Conservation (phyloP, 805 yeast species). For the Metschnikowia aberdeeniae region DNA sequence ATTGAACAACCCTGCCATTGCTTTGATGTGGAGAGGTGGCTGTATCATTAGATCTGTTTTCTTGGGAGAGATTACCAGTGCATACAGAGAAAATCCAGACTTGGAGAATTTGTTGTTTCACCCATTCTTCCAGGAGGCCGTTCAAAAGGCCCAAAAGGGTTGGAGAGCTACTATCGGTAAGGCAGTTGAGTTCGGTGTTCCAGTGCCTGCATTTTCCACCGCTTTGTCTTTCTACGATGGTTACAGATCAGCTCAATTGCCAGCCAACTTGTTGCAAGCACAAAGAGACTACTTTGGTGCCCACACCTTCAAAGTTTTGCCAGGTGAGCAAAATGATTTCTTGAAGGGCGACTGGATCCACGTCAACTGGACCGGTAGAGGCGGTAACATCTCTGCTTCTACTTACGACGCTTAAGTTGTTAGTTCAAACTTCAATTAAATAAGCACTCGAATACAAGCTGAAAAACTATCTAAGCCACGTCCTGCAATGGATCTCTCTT, state of each 20-base stretch:
- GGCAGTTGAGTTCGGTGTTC: slow-evolving; percentile 84
- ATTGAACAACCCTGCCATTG: slow-evolving; percentile 96
- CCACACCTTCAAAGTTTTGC: slow-evolving; percentile 94
- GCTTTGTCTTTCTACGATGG: slow-evolving; percentile 98
- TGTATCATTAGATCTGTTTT: slow-evolving; percentile 98
- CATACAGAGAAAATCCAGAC: slow-evolving; percentile 90
- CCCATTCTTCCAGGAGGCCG: slow-evolving; percentile 89
- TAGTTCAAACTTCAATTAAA: neutral
- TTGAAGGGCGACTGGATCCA: slow-evolving; percentile 87
- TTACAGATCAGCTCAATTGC: slow-evolving; percentile 91
- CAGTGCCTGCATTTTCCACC: slow-evolving; percentile 96
- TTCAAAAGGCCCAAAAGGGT: slow-evolving; percentile 87
- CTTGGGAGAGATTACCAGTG: slow-evolving; percentile 94
- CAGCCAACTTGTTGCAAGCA: slow-evolving; percentile 98
- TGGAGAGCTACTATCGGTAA: slow-evolving; percentile 88
- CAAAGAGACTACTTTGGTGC: slow-evolving; percentile 99
- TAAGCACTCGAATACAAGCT: neutral
- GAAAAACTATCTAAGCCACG: slow-evolving; percentile 1
- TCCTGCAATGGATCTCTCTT: slow-evolving; percentile 51
- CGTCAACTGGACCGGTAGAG: slow-evolving; percentile 98
- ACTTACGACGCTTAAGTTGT: slow-evolving; percentile 78
- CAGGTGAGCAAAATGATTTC: slow-evolving; percentile 71
- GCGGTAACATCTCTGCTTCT: slow-evolving; percentile 96
- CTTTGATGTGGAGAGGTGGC: slow-evolving; percentile 99
- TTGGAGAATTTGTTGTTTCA: slow-evolving; percentile 94